These are phyloP conservation scores for Funneliformis mosseae DNA, from an alignment of 192 early-diverging fungal species.

Conservation along the genomic window DNA sequence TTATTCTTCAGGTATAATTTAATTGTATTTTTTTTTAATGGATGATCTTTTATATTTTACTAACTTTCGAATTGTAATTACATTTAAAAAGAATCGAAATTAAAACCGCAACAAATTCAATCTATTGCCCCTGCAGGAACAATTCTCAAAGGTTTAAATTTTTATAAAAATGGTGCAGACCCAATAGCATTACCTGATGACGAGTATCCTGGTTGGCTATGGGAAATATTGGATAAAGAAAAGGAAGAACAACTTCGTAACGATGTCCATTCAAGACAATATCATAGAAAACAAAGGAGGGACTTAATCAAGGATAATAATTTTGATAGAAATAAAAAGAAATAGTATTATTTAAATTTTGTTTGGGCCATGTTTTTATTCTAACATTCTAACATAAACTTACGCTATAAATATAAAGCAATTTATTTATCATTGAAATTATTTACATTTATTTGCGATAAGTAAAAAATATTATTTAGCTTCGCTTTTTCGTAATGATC, in stretches of 20 bases:
- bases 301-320: constrained; percentile 14
- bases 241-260: neutral
- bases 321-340: constrained; percentile 33
- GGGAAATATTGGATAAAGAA: constrained; percentile 69
- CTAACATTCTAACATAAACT: too few relatives aligned
- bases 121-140: constrained; percentile 75
- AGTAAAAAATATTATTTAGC: neutral
- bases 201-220: constrained; percentile 94
- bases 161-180: constrained; percentile 80
- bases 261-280: neutral
- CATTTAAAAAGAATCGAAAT: neutral
- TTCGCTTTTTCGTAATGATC: neutral
- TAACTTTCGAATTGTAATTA: neutral
- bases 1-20: neutral
- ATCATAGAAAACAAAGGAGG: neutral
- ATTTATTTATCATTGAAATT: neutral
- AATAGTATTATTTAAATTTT: neutral
- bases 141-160: constrained; percentile 84
- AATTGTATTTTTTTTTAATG: neutral
- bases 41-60: neutral
- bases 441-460: neutral
- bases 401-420: too few relatives aligned
- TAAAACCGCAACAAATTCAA: neutral
- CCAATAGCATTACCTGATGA: constrained; percentile 82
- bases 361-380: neutral